Conservation (phyloP, 768 basidiomycete genomes). For the Crepidotus variabilis region DNA sequence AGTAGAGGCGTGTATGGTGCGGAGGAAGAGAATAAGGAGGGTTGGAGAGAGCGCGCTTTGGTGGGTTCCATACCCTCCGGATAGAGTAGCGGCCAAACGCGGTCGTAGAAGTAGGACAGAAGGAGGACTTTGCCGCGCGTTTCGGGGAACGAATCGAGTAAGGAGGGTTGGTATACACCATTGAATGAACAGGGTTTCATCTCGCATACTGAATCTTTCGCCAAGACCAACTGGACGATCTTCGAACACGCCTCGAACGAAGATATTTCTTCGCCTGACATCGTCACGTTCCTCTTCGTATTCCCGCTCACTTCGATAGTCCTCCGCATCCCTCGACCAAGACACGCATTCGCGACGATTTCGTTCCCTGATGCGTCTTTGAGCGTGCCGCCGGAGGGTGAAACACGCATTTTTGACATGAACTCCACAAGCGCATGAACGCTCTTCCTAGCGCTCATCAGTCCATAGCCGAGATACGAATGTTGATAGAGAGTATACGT, state of each 20-base stretch:
- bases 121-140: constrained; percentile 79
- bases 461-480: constrained; percentile 94
- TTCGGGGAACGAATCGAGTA: constrained; percentile 72
- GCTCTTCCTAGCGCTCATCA: constrained; percentile 82
- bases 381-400: too few relatives aligned
- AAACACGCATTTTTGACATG: constrained; percentile 48
- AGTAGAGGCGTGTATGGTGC: constrained; percentile 20
- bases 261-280: constrained; percentile 81
- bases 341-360: constrained; percentile 73
- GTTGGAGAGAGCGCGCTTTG: background rate
- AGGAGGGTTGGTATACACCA: constrained; percentile 94
- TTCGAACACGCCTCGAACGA: constrained; percentile 83
- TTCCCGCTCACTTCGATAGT: constrained; percentile 54
- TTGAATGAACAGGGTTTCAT: constrained; percentile 95
- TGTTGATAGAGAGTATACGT: constrained; percentile 88
- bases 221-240: constrained; percentile 84
- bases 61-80: background rate
- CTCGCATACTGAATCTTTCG: constrained; percentile 93
- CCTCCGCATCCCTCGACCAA: constrained; percentile 62
- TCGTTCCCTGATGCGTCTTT: constrained; percentile 12
- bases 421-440: constrained; percentile 93
- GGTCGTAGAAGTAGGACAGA: constrained; percentile 98
- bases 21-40: constrained; percentile 4
- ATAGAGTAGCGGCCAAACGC: constrained; percentile 72
- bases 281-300: constrained; percentile 63